Evolutionary conservation across 1,139 yeast species (phyloP).

Genomic region (Blastobotrys ciferrii): DNA sequence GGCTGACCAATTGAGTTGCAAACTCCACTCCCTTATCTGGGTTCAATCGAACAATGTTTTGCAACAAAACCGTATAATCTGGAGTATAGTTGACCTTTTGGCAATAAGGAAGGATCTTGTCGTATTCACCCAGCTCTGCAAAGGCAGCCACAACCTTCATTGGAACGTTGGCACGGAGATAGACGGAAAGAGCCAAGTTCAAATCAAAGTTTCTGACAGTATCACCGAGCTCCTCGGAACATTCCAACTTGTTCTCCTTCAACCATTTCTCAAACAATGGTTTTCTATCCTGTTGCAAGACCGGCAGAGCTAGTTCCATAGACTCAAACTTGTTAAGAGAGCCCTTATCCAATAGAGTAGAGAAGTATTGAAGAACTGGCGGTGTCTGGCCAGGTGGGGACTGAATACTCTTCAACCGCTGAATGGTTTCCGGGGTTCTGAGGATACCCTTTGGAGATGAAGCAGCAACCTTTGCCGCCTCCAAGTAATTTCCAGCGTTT

Average conservation of each 20-base stretch:
- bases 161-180: slow-evolving; percentile 79
- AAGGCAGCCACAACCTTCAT: slow-evolving; percentile 88
- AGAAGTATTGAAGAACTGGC: slow-evolving; percentile 90
- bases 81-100: slow-evolving; percentile 87
- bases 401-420: slow-evolving; percentile 85
- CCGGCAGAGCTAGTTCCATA: slow-evolving; percentile 92
- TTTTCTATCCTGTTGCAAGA: slow-evolving; percentile 91
- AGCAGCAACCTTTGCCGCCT: slow-evolving; percentile 97
- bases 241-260: slow-evolving; percentile 88
- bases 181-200: slow-evolving; percentile 86
- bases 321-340: slow-evolving; percentile 91
- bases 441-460: slow-evolving; percentile 77
- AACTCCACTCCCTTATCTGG: slow-evolving; percentile 99
- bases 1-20: slow-evolving; percentile 78
- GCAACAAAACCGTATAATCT: slow-evolving; percentile 85
- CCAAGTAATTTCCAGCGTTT: slow-evolving; percentile 80
- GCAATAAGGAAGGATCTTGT: slow-evolving; percentile 91
- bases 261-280: slow-evolving; percentile 95
- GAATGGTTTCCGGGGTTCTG: slow-evolving; percentile 92
- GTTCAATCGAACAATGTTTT: slow-evolving; percentile 83
- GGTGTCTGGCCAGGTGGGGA: slow-evolving; percentile 96
- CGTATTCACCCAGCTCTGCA: slow-evolving; percentile 96
- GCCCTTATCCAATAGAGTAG: slow-evolving; percentile 89
- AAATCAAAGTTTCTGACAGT: slow-evolving; percentile 85
- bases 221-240: slow-evolving; percentile 96